Evolutionary conservation across 2,329 filamentous ascomycete species (phyloP).

Genomic region (Zasmidium angulare): DNA sequence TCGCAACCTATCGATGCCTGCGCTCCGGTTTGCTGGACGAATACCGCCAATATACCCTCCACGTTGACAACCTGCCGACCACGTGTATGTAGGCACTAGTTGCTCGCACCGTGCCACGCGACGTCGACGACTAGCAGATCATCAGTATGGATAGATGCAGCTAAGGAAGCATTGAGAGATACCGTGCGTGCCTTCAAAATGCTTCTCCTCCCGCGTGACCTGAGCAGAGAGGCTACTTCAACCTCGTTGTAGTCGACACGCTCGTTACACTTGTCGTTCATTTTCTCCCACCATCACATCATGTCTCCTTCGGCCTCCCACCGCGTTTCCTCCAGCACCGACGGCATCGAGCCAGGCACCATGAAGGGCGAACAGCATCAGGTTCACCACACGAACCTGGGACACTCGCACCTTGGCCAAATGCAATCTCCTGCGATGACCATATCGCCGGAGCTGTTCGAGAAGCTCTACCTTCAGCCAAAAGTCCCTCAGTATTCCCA

Average conservation of each 20-base stretch:
- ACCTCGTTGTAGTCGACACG: conserved; percentile 1
- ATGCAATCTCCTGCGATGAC: conserved; percentile 26
- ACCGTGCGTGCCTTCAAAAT: not conserved
- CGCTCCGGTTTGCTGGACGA: not conserved
- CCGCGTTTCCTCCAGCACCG: conserved; percentile 7
- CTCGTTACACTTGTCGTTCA: not conserved
- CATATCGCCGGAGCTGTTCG: conserved; percentile 33
- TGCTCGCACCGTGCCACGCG: not conserved
- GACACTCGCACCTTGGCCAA: not conserved
- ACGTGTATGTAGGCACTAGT: not conserved
- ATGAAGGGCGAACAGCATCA: conserved; percentile 2
- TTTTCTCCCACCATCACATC: not conserved
- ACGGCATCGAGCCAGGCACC: conserved; percentile 2
- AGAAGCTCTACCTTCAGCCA: conserved; percentile 33
- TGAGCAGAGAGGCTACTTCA: not conserved
- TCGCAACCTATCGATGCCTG: not conserved
- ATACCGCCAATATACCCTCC: not conserved
- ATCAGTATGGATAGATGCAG: conserved; percentile 5
- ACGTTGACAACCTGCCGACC: not conserved
- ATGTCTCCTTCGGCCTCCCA: not conserved
- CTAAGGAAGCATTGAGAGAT: not conserved
- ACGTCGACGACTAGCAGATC: conserved; percentile 2
- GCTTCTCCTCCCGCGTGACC: not conserved
- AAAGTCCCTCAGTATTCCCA: conserved; percentile 27
- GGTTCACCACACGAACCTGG: conserved; percentile 1